A percentile compares a stretch with the other conserved stretches of the same genome.
These are phyloP conservation scores for Oenanthe sinensis DNA, from an alignment of 129 eudicot species.

Conservation along the genomic window DNA sequence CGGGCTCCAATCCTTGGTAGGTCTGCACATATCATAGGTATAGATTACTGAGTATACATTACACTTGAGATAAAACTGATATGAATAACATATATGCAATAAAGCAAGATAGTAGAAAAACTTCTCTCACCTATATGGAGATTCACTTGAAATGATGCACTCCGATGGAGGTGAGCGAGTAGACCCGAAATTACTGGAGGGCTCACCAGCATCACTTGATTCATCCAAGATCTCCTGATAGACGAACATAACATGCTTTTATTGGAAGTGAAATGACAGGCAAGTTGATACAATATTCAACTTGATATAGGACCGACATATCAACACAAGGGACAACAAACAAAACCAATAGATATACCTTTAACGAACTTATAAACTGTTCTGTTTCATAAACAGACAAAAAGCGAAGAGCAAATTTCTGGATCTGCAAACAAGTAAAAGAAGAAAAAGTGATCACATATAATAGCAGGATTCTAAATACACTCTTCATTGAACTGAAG, in stretches of 20 bases:
- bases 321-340: neutral
- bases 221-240: conserved; percentile 50
- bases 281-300: neutral
- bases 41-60: neutral
- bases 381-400: conserved; percentile 36
- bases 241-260: conserved; percentile 13
- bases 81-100: conserved; percentile 2
- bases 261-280: neutral
- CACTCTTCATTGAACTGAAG: neutral
- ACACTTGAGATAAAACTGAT: neutral
- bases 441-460: conserved; percentile 3
- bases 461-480: neutral
- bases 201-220: conserved; percentile 23
- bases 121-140: conserved; percentile 31
- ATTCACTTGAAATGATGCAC: conserved; percentile 27
- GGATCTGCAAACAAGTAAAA: conserved; percentile 46
- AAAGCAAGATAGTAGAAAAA: neutral
- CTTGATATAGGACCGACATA: neutral
- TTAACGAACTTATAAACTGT: conserved; percentile 36
- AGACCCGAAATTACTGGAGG: conserved; percentile 26
- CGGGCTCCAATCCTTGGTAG: conserved; percentile 30
- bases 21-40: conserved; percentile 33
- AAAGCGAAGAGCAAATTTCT: conserved; percentile 73
- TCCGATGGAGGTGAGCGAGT: conserved; percentile 51
- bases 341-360: conserved; percentile 35